A percentile compares a stretch with the other conserved stretches of the same genome.
Conservation (phyloP, 2,329 filamentous ascomycete genomes). For the Beauveria bassiana region DNA sequence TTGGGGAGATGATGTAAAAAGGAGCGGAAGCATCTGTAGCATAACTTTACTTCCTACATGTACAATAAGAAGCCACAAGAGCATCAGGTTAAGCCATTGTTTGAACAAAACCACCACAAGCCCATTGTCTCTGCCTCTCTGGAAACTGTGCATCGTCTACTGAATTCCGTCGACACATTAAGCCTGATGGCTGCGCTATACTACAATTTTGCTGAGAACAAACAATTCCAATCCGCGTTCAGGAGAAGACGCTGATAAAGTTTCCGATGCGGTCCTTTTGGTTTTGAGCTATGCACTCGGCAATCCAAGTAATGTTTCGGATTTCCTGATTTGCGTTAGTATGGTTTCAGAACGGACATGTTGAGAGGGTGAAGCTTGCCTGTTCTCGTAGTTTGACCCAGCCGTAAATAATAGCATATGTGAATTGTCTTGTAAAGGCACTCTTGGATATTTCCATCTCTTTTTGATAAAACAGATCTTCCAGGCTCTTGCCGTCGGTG, state of each 20-base stretch:
- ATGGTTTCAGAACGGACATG: constrained; percentile 12
- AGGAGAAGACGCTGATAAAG: constrained; percentile 90
- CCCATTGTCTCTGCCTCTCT: background rate
- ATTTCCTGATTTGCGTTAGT: constrained; percentile 65
- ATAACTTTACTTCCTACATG: constrained; percentile 38
- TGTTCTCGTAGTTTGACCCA: constrained; percentile 98
- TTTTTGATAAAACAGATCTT: constrained; percentile 98
- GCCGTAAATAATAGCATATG: constrained; percentile 87
- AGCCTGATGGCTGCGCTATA: constrained; percentile 28
- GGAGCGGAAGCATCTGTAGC: constrained; percentile 28
- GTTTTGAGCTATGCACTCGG: constrained; percentile 98
- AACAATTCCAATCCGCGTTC: constrained; percentile 15
- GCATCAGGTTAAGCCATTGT: constrained; percentile 8
- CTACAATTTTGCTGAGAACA: constrained; percentile 32
- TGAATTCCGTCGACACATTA: constrained; percentile 28
- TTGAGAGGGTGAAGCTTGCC: constrained; percentile 45
- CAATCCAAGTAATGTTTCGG: constrained; percentile 98
- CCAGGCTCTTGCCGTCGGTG: constrained; percentile 78
- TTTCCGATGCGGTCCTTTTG: constrained; percentile 98
- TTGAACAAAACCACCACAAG: constrained; percentile 7
- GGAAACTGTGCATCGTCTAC: background rate
- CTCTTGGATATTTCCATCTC: constrained; percentile 98
- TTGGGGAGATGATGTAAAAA: constrained; percentile 9
- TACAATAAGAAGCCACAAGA: constrained; percentile 35
- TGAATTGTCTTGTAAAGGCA: constrained; percentile 94